Evolutionary conservation across 768 basidiomycete species (phyloP), one percentile per base, ranked within the genome.

Genomic region (Leccinum subgranulosum): DNA sequence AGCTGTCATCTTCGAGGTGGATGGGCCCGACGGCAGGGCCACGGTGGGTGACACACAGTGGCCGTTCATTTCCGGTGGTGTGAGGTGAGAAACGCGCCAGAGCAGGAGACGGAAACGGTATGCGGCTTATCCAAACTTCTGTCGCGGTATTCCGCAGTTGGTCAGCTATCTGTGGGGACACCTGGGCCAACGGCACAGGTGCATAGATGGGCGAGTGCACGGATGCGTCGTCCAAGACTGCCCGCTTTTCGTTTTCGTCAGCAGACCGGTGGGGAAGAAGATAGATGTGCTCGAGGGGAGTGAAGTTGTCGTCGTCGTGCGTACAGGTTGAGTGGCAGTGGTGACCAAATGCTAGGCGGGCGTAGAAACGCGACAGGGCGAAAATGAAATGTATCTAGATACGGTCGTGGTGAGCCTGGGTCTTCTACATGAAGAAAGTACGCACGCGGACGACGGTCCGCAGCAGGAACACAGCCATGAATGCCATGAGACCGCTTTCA

Each of bases 351-450:
- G 75, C 71, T 36, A 90, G 74, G 46, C 81, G 77, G 8, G 78
- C 73, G 69, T 89, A 85, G 62, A 84, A 84, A 51, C 80, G 86
- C 7, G 87, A 82, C 11, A 92, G 79, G 3, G 87, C 82, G 58
- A 92, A 77, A 34, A 91, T 80, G 72, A 90, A 88, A 70, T 92
- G 90, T 52, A 92, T 77, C 89, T 90, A 60, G 46, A 28, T 14
- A 11, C 39, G 17, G 53, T 50, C 23, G 23, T n/a, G 14, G 51
- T 68, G 47, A 58, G 48, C 19, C 21, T n/a, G 7, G 15, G 15
- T 29, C 23, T 14, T 25, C 6, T 25, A n/a, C 23, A 47, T 25
- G 29, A 33, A 28, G 33, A 47, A 51, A 60, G 41, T 49, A 77
- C 85, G 71, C 69, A 91, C 89, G 62, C 88, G 78, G 53, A 90